These are phyloP conservation scores for Cryphonectria naterciae DNA, from an alignment of 2,329 filamentous ascomycete genomes.

Conservation along the genomic window DNA sequence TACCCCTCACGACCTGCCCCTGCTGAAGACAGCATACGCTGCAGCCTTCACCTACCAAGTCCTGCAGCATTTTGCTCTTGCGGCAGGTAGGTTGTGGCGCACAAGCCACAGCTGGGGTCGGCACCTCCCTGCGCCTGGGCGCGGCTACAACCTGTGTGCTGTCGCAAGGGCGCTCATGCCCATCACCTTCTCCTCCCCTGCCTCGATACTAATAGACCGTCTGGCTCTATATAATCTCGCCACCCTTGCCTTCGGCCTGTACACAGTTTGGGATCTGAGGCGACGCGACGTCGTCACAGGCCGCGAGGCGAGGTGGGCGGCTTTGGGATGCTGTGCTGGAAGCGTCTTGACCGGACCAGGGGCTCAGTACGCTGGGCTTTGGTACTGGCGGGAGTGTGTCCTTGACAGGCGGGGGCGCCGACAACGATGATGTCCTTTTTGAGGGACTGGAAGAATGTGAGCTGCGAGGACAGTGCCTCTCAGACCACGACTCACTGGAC, in stretches of 20 bases:
- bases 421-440: background rate
- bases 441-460: background rate
- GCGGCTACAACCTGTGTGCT: background rate
- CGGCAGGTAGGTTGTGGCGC: background rate
- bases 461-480: too few species aligned
- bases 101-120: background rate
- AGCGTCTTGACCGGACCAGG: slow-evolving; percentile 17
- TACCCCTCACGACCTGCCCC: background rate
- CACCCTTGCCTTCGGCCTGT: slow-evolving; percentile 21
- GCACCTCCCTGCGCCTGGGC: background rate
- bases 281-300: slow-evolving; percentile 11
- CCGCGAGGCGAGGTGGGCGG: slow-evolving; percentile 13
- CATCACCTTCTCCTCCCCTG: background rate
- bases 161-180: background rate
- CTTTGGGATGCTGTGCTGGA: slow-evolving; percentile 3
- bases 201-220: background rate
- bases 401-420: background rate
- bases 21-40: slow-evolving; percentile 14
- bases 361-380: slow-evolving; percentile 20
- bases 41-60: slow-evolving; percentile 12
- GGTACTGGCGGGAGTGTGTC: slow-evolving; percentile 27
- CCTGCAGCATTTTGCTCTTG: slow-evolving; percentile 14
- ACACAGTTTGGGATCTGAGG: slow-evolving; percentile 23
- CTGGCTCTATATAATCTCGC: slow-evolving; percentile 14
- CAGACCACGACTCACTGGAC: too few species aligned